phyloP scores from a whole-genome alignment of 768 basidiomycete genomes.

The Tylopilus vinaceipallidus region DNA sequence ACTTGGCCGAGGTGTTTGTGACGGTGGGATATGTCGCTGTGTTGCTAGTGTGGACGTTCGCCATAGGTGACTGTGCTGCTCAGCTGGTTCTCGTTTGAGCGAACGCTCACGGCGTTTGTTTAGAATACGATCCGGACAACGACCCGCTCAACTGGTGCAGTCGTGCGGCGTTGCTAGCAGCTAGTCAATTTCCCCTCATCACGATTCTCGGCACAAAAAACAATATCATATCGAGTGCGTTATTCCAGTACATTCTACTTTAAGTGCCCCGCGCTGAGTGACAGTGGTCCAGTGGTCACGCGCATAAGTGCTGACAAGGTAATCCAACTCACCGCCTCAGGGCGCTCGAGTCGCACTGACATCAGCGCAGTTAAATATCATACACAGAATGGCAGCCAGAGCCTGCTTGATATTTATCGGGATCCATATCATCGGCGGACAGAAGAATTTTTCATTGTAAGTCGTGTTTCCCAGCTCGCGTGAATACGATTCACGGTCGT shows the following conservation, averaged over 20 bases:
- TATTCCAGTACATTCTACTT: not conserved
- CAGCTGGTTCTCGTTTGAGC: not conserved
- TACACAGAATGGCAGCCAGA: conserved; percentile 48
- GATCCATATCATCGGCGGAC: conserved; percentile 42
- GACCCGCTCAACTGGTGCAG: conserved; percentile 32
- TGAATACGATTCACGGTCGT: not conserved
- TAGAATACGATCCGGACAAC: conserved; percentile 23
- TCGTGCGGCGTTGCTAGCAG: conserved; percentile 31
- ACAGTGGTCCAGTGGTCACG: conserved; percentile 24
- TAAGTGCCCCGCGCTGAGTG: too few species aligned
- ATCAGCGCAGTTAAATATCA: conserved; percentile 30
- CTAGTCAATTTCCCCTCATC: conserved; percentile 39
- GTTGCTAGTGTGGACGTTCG: conserved; percentile 36
- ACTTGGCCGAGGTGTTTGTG: conserved; percentile 40
- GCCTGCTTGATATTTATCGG: conserved; percentile 44
- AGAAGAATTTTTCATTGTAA: conserved; percentile 11
- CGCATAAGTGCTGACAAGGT: conserved; percentile 25
- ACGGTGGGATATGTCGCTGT: conserved; percentile 37
- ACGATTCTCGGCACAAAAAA: conserved; percentile 46
- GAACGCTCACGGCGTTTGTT: not conserved
- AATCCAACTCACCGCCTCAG: not conserved
- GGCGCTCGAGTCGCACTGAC: not conserved
- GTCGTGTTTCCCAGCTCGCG: not conserved
- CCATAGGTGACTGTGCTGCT: conserved; percentile 33
- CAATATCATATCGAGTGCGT: conserved; percentile 23